Evolutionary conservation across 331 rosid species (phyloP), one percentile per base, ranked within the genome.

Genomic region (Prunus yedoensis): DNA sequence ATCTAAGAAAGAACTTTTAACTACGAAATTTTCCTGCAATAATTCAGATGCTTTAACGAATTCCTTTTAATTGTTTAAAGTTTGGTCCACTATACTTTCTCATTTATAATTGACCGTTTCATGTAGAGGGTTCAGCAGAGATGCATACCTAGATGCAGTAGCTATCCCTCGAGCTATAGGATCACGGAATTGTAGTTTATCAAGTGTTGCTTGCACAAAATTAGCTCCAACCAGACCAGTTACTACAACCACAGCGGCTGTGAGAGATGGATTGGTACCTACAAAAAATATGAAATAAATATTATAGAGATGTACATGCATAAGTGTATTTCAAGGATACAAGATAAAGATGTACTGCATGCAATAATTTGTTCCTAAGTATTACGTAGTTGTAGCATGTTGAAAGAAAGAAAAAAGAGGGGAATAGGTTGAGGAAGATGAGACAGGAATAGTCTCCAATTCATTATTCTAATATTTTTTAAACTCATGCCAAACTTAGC

Each of bases 151-250:
- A 35, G 98, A 94, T 76, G 98, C 98, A 68, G 98, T 90, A 77
- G 98, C 98, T 77, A 94, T 94, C 63, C 98, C 98, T 74, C 97
- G 89, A 67, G 97, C 97, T 62, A 94, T 94, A 21, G 98, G 98
- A 75, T 94, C 97, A 5, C 86, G 88, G 28, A 94, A 91, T 18
- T 83, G 71, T 68, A 91, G 85, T 74, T 81, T 90, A 83, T 91
- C 98, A 15, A 91, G 95, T 2, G 93, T 74, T 74, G 91, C 93
- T 83, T 87, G 98, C 76, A 89, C 97, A 80, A 94, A 94, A 83
- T 94, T 94, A 62, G 98, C 98, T 69, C 98, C 98, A 58, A 90
- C 92, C 64, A 91, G 85, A 73, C 97, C 98, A 72, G 98, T 94
- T 60, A 90, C 85, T 8, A 94, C 98, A 21, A 94, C 96, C 58